These are phyloP conservation scores for Plasmodium gaboni DNA, from an alignment of 169 alveolate species.

Conservation along the genomic window DNA sequence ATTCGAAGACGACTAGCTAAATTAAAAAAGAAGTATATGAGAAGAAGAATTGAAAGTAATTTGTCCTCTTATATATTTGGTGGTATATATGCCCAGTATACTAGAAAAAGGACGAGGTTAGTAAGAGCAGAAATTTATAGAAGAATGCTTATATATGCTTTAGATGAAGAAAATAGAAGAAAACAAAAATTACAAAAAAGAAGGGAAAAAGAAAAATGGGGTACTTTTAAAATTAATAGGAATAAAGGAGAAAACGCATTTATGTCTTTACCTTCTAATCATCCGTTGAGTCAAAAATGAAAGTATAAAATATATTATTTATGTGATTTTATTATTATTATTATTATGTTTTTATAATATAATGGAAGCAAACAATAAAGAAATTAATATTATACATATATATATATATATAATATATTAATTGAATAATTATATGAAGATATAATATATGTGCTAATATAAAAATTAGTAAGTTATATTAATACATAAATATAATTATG, in stretches of 20 bases:
- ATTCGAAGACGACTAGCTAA: constrained; percentile 77
- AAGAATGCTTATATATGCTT: constrained; percentile 81
- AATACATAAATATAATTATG: neutral
- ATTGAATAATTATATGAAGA: too few relatives aligned
- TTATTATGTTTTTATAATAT: too few relatives aligned
- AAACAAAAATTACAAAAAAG: constrained; percentile 78
- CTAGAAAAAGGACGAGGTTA: constrained; percentile 75
- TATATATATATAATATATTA: too few relatives aligned
- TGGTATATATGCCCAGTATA: constrained; percentile 79
- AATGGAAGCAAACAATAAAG: too few relatives aligned
- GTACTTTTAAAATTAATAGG: constrained; percentile 68
- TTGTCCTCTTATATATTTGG: constrained; percentile 83
- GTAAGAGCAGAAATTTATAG: constrained; percentile 81
- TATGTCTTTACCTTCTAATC: constrained; percentile 71
- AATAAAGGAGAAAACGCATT: constrained; percentile 71
- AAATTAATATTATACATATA: too few relatives aligned
- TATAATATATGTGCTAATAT: too few relatives aligned
- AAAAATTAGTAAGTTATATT: neutral
- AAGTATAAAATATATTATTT: neutral
- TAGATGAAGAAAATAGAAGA: constrained; percentile 83
- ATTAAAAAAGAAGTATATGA: constrained; percentile 78
- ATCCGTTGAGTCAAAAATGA: constrained; percentile 20
- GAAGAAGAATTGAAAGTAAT: constrained; percentile 79
- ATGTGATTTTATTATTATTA: too few relatives aligned
- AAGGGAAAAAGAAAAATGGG: constrained; percentile 76